Base-by-base conservation (phyloP, 2,329 filamentous ascomycete species). In the Huntiella abstrusa region DNA sequence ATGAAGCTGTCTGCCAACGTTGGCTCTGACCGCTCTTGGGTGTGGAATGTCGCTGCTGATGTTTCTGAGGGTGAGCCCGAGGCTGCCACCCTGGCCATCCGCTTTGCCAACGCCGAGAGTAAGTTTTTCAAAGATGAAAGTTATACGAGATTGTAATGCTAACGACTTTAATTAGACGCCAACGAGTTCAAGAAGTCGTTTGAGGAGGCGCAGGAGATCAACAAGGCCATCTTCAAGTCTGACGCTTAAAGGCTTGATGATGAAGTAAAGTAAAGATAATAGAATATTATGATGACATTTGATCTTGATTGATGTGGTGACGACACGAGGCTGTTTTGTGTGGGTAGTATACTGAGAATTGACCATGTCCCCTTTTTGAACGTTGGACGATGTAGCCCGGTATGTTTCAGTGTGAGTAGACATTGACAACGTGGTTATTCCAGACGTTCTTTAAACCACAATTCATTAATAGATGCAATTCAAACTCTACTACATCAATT, bases 1-100 rank as follows among this genome's bases (percentile, higher is more conserved):
- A 96, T 98, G 88, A 95, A 94, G 72, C 80, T 98, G 53, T 88
- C 83, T 52, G 86, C 91, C 66, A 98, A 98, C 63, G 87, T 96
- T 55, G 91, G 91, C 59, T 93, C 84, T 58, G 91, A 98, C 71
- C 83, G 91, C 64, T 92, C 83, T 69, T 98, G 91, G 91, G 91
- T 98, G 55, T 98, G 91, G 91, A 96, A 94, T 60, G 88, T 87
- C 51, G 82, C 87, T 49, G 91, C 91, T 54, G 91, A 98, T 71
- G 88, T 96, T 56, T 94, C 85, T 60, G 91, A 98, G 73, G 91
- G 91, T 52, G 88, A 95, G 70, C 83, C 91, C 53, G 91, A 98
- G 73, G 85, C 87, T 47, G 80, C 86, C 59, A 98, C 91, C 47
- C 74, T 98, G 58, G 91, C 91, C 54, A 96, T 98, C 58, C 86